Evolutionary conservation across 495 filamentous ascomycete species (phyloP), one percentile per base, ranked within the genome.

Genomic region (Choiromyces venosus): DNA sequence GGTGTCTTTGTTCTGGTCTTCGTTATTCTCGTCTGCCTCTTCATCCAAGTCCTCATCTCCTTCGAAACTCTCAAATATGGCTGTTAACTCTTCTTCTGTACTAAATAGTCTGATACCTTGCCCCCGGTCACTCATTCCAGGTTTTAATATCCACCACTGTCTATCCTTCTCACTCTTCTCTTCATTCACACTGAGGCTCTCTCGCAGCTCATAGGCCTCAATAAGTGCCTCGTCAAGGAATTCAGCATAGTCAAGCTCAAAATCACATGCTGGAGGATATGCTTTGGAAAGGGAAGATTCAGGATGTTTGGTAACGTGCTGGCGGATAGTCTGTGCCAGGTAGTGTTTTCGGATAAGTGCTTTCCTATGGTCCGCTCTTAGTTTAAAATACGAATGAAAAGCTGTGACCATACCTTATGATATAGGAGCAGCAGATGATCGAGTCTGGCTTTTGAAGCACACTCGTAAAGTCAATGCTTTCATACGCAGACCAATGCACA

Each of bases 101-200:
- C 87, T 90, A 82, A 99, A 99, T 3, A 99, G 84, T 46, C 92
- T 84, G 61, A 99, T 95, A 3, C 95, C 95, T 80, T 97, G 93
- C 3, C 94, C 95, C 6, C 94, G 88, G 80, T 98, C 95, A 82
- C 93, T 96, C 95, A 99, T 98, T 1, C 94, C 88, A 0, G 95
- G 95, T 81, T 99, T 99, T 56, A 98, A 83, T 74, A 98, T 97
- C 95, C 95, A 99, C 94, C 94, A 99, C 83, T 96, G 91, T 67
- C 85, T 86, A 77, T 91, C 87, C 0, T 83, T 78, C 2, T 82
- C 79, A 5, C 81, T 74, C 25, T 80, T 75, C 1, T 67, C 65
- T 37, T 82, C 85, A 78, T 96, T 97, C 65, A 83, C 86, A 46
- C 86, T 86, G 72, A 96, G 84, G 66, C 90, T 92, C 21, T 91